Evolutionary conservation across 768 basidiomycete genomes (phyloP), one percentile per base, ranked within the genome.

Genomic region (Boletus rubescentipes): DNA sequence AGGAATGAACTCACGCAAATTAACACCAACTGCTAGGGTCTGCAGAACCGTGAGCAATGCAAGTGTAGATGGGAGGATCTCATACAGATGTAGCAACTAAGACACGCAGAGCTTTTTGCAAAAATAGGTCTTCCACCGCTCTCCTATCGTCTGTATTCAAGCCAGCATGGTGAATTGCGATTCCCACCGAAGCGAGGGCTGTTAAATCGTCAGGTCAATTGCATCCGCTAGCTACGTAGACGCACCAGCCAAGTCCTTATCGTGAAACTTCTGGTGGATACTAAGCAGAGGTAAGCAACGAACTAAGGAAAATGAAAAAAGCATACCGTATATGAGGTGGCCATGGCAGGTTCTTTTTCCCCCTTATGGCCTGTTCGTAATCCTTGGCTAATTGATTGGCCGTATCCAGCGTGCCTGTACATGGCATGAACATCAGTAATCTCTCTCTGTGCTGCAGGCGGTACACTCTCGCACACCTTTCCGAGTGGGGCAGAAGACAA

Each of bases 1-100:
- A 14, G 49, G 9, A 34, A 44, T 6, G 18, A 47, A 74, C 85
- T 59, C 64, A 92, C 92, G 97, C 49, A 98, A 77, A 66, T 99
- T 98, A 32, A 98, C 93, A 1, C 97, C 96, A 36, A 98, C 93
- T 0, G 97, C 95, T 23, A 99, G 77, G 14, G 96, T 98, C 90
- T 95, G 61, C 2, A 54, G n/a, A 26, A 50, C 9, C 35, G 45
- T 58, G 23, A 63, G 61, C 38, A 39, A 3, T 49, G 23, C 21
- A 46, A 39, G 37, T 8, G 42, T 35, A 29, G 6, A 48, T 23
- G 12, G 11, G 15, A 46, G 26, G 20, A 38, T 21, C 15, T 70
- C 86, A 46, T 60, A 93, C 93, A 15, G 92, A 97, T 21, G 91
- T 98, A 9, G 89, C 85, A 21, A 93, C 78, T 3, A 98, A 73